Conservation (phyloP, 768 basidiomycete genomes). For the Epithele typhae region DNA sequence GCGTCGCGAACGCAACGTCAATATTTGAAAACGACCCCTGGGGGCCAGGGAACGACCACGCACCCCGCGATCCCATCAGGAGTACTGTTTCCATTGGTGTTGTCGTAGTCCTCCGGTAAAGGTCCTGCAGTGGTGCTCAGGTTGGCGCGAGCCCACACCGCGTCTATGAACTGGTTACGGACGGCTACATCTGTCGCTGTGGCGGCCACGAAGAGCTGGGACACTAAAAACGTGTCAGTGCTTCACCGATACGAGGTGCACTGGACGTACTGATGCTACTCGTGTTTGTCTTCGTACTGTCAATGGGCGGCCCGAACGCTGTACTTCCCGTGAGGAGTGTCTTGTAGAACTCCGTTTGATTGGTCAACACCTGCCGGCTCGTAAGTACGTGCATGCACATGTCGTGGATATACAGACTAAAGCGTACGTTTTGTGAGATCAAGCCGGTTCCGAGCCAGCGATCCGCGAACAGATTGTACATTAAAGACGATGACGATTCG, state of each 20-base stretch:
- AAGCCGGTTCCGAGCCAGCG: conserved; percentile 6
- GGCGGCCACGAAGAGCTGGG: conserved; percentile 11
- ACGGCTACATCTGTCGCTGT: conserved; percentile 7
- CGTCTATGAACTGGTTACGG: conserved; percentile 5
- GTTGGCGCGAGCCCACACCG: conserved; percentile 2
- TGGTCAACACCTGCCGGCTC: conserved; percentile 1
- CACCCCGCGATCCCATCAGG: conserved; percentile 4
- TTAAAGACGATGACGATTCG: conserved; percentile 8
- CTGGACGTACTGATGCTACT: background rate
- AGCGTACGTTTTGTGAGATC: conserved; percentile 4
- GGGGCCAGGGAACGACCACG: too few relatives aligned
- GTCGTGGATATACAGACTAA: background rate
- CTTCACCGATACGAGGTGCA: too few relatives aligned
- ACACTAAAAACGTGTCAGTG: background rate
- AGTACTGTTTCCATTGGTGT: background rate
- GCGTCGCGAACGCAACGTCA: too few relatives aligned
- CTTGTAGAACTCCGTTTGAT: conserved; percentile 8
- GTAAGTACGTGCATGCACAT: too few relatives aligned
- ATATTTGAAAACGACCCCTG: too few relatives aligned
- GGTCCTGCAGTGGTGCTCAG: conserved; percentile 6
- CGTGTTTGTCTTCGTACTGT: conserved; percentile 2
- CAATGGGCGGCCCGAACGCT: conserved; percentile 1
- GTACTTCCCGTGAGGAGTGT: background rate
- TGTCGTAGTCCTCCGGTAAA: conserved; percentile 9
- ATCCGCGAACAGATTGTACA: conserved; percentile 17